These are phyloP conservation scores for Saccharomycopsis amapae DNA, from an alignment of 805 yeast species.

Conservation along the genomic window DNA sequence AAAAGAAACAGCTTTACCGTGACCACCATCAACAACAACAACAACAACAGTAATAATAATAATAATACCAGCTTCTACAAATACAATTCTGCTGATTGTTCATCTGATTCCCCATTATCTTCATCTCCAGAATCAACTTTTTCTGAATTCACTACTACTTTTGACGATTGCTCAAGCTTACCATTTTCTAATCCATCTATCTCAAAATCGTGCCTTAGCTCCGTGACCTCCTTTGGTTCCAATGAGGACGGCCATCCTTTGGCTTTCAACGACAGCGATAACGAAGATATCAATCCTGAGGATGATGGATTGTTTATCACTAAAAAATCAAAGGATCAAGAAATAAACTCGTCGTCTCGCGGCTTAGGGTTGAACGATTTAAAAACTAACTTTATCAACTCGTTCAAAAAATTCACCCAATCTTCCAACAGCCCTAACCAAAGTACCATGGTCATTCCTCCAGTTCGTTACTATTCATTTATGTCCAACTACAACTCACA, in stretches of 20 bases:
- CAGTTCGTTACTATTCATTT: not conserved
- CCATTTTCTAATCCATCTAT: not conserved
- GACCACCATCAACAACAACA: no score
- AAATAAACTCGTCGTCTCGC: no score
- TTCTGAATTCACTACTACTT: slow-evolving; percentile 9
- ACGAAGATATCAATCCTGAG: not conserved
- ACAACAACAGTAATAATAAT: no score
- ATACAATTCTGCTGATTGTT: not conserved
- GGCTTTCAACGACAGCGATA: not conserved
- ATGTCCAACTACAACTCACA: no score
- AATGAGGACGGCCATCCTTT: slow-evolving; percentile 17
- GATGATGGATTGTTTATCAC: no score
- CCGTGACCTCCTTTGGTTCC: slow-evolving; percentile 9
- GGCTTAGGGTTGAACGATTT: not conserved
- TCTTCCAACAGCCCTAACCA: no score
- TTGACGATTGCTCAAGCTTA: no score
- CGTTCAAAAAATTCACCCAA: not conserved
- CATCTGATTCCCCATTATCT: slow-evolving; percentile 2
- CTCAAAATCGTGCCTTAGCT: slow-evolving; percentile 12
- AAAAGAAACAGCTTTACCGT: slow-evolving; percentile 18
- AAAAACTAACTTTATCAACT: not conserved
- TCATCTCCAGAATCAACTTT: slow-evolving; percentile 18
- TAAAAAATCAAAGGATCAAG: no score
- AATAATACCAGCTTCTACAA: not conserved
- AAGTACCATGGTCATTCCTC: no score